A percentile compares a stretch with the other conserved stretches of the same genome.
Conservation (phyloP, 2,329 filamentous ascomycete genomes). For the Sarocladium kiliense region DNA sequence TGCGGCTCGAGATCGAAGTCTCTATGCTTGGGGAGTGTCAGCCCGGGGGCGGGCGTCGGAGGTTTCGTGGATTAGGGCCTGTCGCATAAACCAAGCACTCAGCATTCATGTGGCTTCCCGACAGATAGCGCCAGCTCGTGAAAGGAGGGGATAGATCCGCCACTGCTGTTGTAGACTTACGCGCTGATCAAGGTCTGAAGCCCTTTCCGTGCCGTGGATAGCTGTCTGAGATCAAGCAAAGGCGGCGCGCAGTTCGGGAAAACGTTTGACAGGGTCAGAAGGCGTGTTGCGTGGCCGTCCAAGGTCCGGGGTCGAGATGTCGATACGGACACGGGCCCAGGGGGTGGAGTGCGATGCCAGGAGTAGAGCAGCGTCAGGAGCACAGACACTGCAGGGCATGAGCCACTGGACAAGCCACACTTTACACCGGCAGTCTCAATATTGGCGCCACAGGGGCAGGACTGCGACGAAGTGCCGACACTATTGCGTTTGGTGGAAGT, state of each 20-base stretch:
- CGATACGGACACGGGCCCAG: conserved; percentile 5
- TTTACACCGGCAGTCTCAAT: neutral
- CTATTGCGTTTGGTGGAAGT: neutral
- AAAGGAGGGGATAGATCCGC: neutral
- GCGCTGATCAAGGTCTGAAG: neutral
- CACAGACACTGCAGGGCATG: neutral
- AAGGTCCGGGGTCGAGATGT: conserved; percentile 4
- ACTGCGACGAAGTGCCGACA: neutral
- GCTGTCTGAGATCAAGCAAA: neutral
- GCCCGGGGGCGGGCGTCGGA: neutral
- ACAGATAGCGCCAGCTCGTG: neutral
- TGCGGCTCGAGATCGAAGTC: neutral
- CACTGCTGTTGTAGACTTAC: neutral
- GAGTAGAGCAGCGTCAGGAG: neutral
- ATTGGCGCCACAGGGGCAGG: neutral
- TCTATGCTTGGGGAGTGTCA: neutral
- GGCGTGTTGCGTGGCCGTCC: neutral
- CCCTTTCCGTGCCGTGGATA: neutral
- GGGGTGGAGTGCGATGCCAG: neutral
- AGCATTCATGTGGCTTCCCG: neutral
- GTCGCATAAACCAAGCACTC: neutral
- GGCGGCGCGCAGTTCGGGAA: neutral
- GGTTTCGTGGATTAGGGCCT: neutral
- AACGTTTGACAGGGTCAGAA: neutral
- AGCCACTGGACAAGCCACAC: conserved; percentile 5